Percentiles rank a stretch among this genome's conserved stretches.
Conservation (phyloP, 1,139 yeast species). For the Protomyces inouyei region DNA sequence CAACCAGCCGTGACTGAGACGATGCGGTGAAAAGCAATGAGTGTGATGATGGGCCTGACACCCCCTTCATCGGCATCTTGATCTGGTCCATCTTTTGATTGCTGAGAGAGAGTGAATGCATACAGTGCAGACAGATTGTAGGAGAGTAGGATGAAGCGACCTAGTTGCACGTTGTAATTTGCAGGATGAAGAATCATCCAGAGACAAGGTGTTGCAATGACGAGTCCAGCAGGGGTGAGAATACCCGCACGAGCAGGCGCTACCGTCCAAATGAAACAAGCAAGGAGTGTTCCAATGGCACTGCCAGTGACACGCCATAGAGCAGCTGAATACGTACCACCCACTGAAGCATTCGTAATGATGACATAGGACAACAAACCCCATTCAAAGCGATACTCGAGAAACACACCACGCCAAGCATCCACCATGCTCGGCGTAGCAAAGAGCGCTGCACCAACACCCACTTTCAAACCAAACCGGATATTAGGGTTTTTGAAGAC, state of each 20-base stretch:
- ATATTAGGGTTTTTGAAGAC: constrained; percentile 58
- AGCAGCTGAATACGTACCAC: constrained; percentile 71
- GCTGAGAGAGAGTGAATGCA: constrained; percentile 62
- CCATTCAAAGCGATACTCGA: constrained; percentile 79
- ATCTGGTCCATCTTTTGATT: constrained; percentile 49
- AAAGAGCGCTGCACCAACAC: constrained; percentile 64
- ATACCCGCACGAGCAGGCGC: constrained; percentile 56
- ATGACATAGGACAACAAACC: constrained; percentile 72
- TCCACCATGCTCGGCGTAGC: constrained; percentile 67
- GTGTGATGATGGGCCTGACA: constrained; percentile 61
- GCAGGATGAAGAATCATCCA: constrained; percentile 55
- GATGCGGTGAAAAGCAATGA: constrained; percentile 71
- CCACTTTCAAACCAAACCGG: constrained; percentile 74
- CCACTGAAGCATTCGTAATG: constrained; percentile 81
- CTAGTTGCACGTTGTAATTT: constrained; percentile 35
- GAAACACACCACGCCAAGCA: constrained; percentile 51
- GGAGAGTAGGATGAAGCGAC: constrained; percentile 68
- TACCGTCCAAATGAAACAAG: constrained; percentile 55
- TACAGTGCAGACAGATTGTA: constrained; percentile 75
- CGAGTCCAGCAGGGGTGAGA: constrained; percentile 55
- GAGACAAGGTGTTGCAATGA: constrained; percentile 61
- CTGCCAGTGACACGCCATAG: constrained; percentile 74
- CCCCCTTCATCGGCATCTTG: constrained; percentile 64
- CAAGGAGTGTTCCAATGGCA: constrained; percentile 60
- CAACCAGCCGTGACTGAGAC: constrained; percentile 69